Conservation (phyloP, 2,329 filamentous ascomycete genomes). For the Calonectria montana region DNA sequence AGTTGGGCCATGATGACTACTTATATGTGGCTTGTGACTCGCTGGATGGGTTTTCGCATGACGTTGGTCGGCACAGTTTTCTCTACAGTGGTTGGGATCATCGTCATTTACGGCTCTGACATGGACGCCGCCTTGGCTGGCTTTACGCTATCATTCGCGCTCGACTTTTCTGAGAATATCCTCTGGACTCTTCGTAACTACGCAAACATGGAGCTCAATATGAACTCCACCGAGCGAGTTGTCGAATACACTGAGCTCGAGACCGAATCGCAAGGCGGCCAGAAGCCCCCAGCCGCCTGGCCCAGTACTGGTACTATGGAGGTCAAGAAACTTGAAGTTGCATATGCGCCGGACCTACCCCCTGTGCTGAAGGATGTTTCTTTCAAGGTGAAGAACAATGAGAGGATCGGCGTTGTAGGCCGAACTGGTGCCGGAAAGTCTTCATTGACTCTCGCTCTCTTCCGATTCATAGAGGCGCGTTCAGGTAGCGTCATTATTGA, state of each 20-base stretch:
- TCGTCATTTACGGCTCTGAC: slow-evolving; percentile 70
- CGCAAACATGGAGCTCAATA: slow-evolving; percentile 78
- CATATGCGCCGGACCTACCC: slow-evolving; percentile 77
- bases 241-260: slow-evolving; percentile 78
- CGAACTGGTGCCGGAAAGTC: slow-evolving; percentile 84
- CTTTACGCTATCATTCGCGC: slow-evolving; percentile 79
- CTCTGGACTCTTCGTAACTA: slow-evolving; percentile 76
- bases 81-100: slow-evolving; percentile 70
- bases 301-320: slow-evolving; percentile 79
- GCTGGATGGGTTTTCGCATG: slow-evolving; percentile 83
- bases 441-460: slow-evolving; percentile 78
- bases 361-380: slow-evolving; percentile 77
- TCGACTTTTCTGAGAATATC: slow-evolving; percentile 74
- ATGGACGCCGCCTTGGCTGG: slow-evolving; percentile 79
- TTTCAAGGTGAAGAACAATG: slow-evolving; percentile 74
- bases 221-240: slow-evolving; percentile 82
- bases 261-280: slow-evolving; percentile 73
- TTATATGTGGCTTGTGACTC: slow-evolving; percentile 78
- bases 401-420: slow-evolving; percentile 81
- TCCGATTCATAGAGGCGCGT: slow-evolving; percentile 79
- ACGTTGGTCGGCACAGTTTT: slow-evolving; percentile 76
- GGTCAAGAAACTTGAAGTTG: slow-evolving; percentile 77
- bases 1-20: slow-evolving; percentile 73
- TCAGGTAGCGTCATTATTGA: slow-evolving; percentile 77
- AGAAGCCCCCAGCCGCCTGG: slow-evolving; percentile 76